Evolutionary conservation across 2,329 filamentous ascomycete species (phyloP), one percentile per base, ranked within the genome.

Genomic region (Aspergillus texensis): DNA sequence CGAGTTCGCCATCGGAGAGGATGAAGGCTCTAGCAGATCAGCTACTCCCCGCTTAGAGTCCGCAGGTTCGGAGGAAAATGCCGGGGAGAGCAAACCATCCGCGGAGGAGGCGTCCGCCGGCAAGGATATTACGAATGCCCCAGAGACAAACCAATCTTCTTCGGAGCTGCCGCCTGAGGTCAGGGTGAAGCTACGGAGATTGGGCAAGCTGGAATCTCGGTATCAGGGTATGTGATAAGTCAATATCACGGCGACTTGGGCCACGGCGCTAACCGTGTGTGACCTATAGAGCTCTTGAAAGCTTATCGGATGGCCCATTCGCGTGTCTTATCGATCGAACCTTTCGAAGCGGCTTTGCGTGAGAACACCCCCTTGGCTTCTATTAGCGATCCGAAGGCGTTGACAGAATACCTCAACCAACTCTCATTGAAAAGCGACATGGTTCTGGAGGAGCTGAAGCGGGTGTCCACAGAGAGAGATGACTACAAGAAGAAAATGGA

Each of bases 261-360:
- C 4, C 19, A 39, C 48, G 10, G 26, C 24, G 24, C 58, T 58
- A 48, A 60, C 32, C 4, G 11, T 10, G 10, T n/a, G 28, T 14
- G 45, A 21, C 28, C 12, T 32, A n/a, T 68, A 93, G 94, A 98
- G 73, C 84, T 99, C 0, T 83, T 98, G 57, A 90, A 93, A 62
- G 97, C 94, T 10, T 99, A 99, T 79, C 88, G 93, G 65, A 89
- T 94, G 68, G 95, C 95, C 21, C 94, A 99, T 80, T 88, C 91
- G 62, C 89, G 93, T 58, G 92, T 94, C 48, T 88, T 91, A 14
- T 88, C 91, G 3, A 96, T 98, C 72, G 95, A 98, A 74, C 91
- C 93, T 0, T 99, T 99, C 76, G 95, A 99, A 79, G 90, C 92
- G 60, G 89, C 91, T 0, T 84, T 99, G 9, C 92, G 93, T 71